These are phyloP conservation scores for Garcia nutans DNA, from an alignment of 345 rosid genomes.

Conservation along the genomic window DNA sequence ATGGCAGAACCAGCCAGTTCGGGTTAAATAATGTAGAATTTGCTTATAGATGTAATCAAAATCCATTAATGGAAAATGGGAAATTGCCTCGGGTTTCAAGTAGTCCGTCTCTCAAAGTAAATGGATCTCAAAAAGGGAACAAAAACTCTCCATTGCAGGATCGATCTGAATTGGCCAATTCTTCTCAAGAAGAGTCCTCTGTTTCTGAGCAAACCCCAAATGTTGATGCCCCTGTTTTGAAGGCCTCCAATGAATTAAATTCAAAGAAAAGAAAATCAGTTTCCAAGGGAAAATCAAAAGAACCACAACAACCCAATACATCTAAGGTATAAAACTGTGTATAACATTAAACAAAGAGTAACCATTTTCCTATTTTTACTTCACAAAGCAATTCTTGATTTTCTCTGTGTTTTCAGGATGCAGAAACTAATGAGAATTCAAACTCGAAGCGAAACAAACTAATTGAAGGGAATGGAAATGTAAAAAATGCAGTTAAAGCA, in stretches of 20 bases:
- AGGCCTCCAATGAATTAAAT: conserved; percentile 33
- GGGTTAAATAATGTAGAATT: conserved; percentile 25
- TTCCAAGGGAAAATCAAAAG: conserved; percentile 45
- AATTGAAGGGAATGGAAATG: conserved; percentile 32
- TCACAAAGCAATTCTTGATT: background rate
- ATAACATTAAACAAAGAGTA: background rate
- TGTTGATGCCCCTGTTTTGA: conserved; percentile 23
- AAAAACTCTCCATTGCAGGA: conserved; percentile 29
- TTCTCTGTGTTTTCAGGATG: conserved; percentile 28
- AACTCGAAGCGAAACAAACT: conserved; percentile 35
- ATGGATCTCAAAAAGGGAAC: conserved; percentile 35
- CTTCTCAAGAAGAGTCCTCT: conserved; percentile 51
- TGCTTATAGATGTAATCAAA: conserved; percentile 19
- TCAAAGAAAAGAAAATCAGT: conserved; percentile 64
- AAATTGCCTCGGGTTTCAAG: conserved; percentile 61
- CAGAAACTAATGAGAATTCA: conserved; percentile 39
- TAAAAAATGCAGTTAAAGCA: conserved; percentile 27
- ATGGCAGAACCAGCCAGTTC: conserved; percentile 42
- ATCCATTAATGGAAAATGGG: conserved; percentile 30
- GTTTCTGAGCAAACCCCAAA: conserved; percentile 43
- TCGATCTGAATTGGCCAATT: conserved; percentile 42
- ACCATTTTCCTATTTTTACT: background rate
- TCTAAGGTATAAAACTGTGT: conserved; percentile 29
- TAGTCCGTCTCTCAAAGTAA: conserved; percentile 49
- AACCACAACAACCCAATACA: conserved; percentile 25